Evolutionary conservation across 176 grass and related monocot genomes (phyloP).

Genomic region (Bolboschoenus planiculmis): DNA sequence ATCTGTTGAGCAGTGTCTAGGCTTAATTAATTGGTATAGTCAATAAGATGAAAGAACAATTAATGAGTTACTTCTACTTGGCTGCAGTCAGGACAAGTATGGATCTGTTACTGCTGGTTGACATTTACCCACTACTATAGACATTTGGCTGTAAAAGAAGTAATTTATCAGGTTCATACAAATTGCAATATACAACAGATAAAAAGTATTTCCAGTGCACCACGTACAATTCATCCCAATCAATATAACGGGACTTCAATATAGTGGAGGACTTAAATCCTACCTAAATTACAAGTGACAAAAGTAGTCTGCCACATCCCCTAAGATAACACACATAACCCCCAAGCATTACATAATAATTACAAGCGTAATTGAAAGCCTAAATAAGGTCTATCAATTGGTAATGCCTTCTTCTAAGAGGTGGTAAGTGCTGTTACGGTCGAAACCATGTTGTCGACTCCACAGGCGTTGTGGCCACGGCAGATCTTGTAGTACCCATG

Average conservation of each 20-base stretch:
- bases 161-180: background rate
- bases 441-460: constrained; percentile 77
- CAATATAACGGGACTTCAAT: constrained; percentile 16
- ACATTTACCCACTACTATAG: background rate
- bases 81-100: background rate
- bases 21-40: background rate
- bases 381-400: background rate
- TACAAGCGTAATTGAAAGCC: background rate
- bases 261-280: background rate
- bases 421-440: constrained; percentile 50
- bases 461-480: constrained; percentile 46
- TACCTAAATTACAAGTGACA: background rate
- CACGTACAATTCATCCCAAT: background rate
- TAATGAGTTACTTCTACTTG: background rate
- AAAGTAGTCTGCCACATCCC: background rate
- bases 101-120: background rate
- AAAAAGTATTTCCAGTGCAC: background rate
- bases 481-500: constrained; percentile 77
- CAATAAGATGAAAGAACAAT: background rate
- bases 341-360: background rate
- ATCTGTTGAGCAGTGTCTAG: background rate
- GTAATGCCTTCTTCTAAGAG: constrained; percentile 34
- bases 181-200: constrained; percentile 24
- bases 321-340: background rate
- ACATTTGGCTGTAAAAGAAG: background rate